phyloP scores from a whole-genome alignment of 2,329 filamentous ascomycete genomes.

The Trichoderma cornu-damae region DNA sequence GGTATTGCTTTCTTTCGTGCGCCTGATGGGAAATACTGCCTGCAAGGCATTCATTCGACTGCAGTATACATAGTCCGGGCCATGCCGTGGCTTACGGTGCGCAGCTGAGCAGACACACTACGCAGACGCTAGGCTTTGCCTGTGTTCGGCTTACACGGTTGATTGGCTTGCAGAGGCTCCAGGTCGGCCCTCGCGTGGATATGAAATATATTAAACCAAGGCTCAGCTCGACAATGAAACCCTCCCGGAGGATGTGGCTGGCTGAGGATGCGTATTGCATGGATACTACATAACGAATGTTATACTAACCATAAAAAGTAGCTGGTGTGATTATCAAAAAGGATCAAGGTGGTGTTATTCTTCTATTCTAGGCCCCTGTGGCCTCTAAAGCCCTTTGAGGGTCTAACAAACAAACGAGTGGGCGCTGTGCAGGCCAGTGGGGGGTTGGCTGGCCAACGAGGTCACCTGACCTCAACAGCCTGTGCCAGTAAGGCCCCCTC shows the following conservation, averaged over 20 bases:
- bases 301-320: too few relatives aligned
- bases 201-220: background rate
- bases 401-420: too few relatives aligned
- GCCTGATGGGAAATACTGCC: too few relatives aligned
- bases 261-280: background rate
- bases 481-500: background rate
- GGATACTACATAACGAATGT: background rate
- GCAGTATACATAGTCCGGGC: background rate
- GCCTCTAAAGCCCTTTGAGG: too few relatives aligned
- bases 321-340: background rate
- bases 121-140: background rate
- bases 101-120: background rate
- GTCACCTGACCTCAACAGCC: background rate
- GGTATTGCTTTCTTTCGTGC: too few relatives aligned
- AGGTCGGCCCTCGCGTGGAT: background rate
- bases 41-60: too few relatives aligned
- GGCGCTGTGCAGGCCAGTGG: too few relatives aligned
- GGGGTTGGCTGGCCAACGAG: background rate
- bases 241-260: background rate
- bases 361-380: too few relatives aligned
- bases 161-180: background rate
- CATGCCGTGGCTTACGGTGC: background rate
- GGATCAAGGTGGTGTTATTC: too few relatives aligned
- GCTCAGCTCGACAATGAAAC: background rate
- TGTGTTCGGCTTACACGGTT: background rate